Base-by-base conservation (phyloP, 805 yeast genomes). In the Ogataea nitratoaversa region DNA sequence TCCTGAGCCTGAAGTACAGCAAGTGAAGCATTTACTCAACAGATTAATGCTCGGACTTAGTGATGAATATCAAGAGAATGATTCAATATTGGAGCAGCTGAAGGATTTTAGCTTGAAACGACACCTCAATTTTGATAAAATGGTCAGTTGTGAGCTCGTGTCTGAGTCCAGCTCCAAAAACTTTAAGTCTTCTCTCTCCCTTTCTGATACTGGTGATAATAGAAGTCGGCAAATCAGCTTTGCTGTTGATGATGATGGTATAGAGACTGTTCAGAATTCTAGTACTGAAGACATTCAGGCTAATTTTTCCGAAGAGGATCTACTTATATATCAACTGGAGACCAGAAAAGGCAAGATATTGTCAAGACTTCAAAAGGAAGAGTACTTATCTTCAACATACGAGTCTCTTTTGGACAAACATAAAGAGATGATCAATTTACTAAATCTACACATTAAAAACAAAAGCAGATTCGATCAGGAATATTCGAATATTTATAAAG, bases 341-440 rank as follows among this genome's bases (percentile, higher is more conserved):
- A 46, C 42, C 8, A 61, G 56, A 40, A 60, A 60, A 37, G 37
- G 55, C 6, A 48, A 50, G 13, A 36, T 63, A 18, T 27, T 60
- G 16, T 40, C 62, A 24, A 57, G 56, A 29, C 47, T 65, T 5
- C 66, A 67, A 27, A 51, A 65, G 37, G 62, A 65, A 40, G 67
- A 64, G 29, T 60, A 44, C 36, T 12, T 60, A 3, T 40, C 54
- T 3, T 41, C 48, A 14, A 56, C 52, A 20, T 63, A 58, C 53
- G 57, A 60, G 25, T 23, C 23, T 0, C 24, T 59, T 0, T 37
- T 66, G 5, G 48, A 47, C 4, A 57, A 56, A 42, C 60, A 63
- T 35, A 45, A 57, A 33, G 56, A 55, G 4, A 34, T 65, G 17
- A 32, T 66, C 16, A 49, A 49, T 4, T 30, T 52, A 13, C 34